phyloP scores from a whole-genome alignment of 2,329 filamentous ascomycete genomes.

The Colletotrichum sp. region DNA sequence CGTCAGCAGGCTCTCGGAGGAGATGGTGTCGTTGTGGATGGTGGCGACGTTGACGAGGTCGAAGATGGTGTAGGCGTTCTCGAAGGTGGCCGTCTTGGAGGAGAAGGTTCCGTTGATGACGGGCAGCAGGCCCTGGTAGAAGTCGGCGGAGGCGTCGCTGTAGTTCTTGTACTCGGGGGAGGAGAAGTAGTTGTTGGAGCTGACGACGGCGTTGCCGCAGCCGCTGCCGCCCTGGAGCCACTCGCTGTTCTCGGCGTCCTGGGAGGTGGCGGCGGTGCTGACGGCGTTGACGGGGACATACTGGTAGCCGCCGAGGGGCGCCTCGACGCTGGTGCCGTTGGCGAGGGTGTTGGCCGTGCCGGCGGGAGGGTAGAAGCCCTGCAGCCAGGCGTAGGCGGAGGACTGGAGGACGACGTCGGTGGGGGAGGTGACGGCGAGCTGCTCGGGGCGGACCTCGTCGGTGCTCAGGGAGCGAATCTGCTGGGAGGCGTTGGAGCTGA shows the following conservation, averaged over 20 bases:
- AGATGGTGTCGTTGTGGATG: slow-evolving; percentile 67
- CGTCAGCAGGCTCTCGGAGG: slow-evolving; percentile 64
- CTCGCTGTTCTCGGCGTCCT: slow-evolving; percentile 59
- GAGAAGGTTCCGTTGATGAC: slow-evolving; percentile 59
- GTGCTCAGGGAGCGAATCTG: slow-evolving; percentile 71
- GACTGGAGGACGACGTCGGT: slow-evolving; percentile 79
- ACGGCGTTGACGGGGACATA: slow-evolving; percentile 76
- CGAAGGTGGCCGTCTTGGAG: slow-evolving; percentile 52
- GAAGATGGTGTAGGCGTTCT: slow-evolving; percentile 67
- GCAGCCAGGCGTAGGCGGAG: slow-evolving; percentile 81
- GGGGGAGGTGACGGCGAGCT: slow-evolving; percentile 76
- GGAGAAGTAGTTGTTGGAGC: slow-evolving; percentile 59
- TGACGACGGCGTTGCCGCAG: slow-evolving; percentile 59
- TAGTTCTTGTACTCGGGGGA: slow-evolving; percentile 50
- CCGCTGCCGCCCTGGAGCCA: slow-evolving; percentile 66
- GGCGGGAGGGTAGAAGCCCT: slow-evolving; percentile 85
- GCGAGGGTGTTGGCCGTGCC: slow-evolving; percentile 66
- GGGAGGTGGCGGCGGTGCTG: slow-evolving; percentile 55
- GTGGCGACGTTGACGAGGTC: slow-evolving; percentile 65
- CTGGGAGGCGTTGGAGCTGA: slow-evolving; percentile 61
- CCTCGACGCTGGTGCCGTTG: slow-evolving; percentile 70
- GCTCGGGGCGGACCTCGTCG: slow-evolving; percentile 69
- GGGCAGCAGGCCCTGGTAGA: slow-evolving; percentile 59
- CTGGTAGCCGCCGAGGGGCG: slow-evolving; percentile 82
- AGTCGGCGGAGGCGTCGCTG: slow-evolving; percentile 61